Conservation (phyloP, 2,329 filamentous ascomycete genomes). For the Penicillium sp. region DNA sequence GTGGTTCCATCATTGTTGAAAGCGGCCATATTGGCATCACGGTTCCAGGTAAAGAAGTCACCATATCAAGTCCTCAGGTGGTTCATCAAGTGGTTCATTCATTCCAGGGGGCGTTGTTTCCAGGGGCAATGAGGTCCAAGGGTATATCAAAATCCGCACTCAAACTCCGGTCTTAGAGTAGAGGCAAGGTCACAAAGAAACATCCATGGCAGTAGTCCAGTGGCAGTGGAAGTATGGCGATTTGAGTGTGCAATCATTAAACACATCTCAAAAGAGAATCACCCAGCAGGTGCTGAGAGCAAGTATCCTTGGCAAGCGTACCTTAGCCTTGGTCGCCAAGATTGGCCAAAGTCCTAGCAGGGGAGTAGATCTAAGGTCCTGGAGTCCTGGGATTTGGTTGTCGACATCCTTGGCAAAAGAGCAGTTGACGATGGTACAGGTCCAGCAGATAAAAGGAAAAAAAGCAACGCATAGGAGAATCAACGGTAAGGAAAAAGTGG, state of each 20-base stretch:
- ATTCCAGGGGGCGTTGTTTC: constrained; percentile 10
- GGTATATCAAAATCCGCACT: constrained; percentile 21
- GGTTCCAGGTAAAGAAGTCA: constrained; percentile 14
- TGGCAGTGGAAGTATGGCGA: constrained; percentile 17
- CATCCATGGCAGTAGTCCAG: constrained; percentile 20
- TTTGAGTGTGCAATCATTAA: constrained; percentile 40
- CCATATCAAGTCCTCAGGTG: constrained; percentile 10
- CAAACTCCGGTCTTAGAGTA: constrained; percentile 30
- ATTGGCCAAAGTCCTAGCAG: constrained; percentile 19
- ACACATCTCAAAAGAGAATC: constrained; percentile 38
- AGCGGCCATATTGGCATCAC: constrained; percentile 11
- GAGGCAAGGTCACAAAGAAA: constrained; percentile 19
- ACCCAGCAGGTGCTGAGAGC: constrained; percentile 34
- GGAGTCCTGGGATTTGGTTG: constrained; percentile 13
- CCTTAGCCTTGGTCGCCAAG: constrained; percentile 26
- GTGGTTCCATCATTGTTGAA: constrained; percentile 13
- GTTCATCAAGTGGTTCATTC: constrained; percentile 15
- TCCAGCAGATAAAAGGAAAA: constrained; percentile 16
- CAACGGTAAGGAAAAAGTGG: constrained; percentile 32
- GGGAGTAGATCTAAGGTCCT: constrained; percentile 19
- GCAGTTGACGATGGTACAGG: constrained; percentile 22
- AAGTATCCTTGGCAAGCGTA: constrained; percentile 24
- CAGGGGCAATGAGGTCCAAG: constrained; percentile 10
- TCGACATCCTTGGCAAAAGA: constrained; percentile 11
- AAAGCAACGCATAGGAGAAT: constrained; percentile 22